Base-by-base conservation (phyloP, 1,284 basidiomycete genomes). In the Leccinum pachyderme region DNA sequence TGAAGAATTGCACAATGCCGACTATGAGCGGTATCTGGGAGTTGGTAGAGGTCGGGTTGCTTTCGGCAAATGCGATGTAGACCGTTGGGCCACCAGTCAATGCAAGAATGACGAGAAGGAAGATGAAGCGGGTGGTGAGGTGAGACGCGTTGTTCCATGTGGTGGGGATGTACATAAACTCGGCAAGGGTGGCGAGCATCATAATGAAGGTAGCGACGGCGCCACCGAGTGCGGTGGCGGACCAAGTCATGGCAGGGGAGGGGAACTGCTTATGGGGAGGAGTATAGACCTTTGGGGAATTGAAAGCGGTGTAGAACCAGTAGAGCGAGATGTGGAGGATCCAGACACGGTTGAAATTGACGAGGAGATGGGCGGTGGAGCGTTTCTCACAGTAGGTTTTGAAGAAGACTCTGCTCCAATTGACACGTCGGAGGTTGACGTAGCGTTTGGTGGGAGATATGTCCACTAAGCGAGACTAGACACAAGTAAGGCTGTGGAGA, bases 271-370 rank as follows among this genome's bases (percentile, higher is more conserved):
- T 81, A 58, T 81, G 77, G 47, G 78, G 77, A 9, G 88, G 84
- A 0, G 88, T 82, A 72, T 98, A 99, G 58, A 98, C 87, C 64
- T 83, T 87, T n/a, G 95, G 95, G 1, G 95, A 92, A 76, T 98
- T 96, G 82, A 87, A 98, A 8, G 95, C 87, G 12, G 95, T 97
- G 76, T 91, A 98, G 76, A 91, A 97, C 83, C 90, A 98, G 77
- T 86, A 98, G 53, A 95, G 76, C 18, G 92, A 83, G 57, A 98
- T 79, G 70, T 98, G 95, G 53, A 95, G 77, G 64, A 98, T 91
- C 95, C 93, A 98, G 66, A 98, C 83, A 52, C 95, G 92, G 74
- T 98, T 98, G 77, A 97, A 98, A 77, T 97, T 96, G 79, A 97
- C 92, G 61, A 98, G 81, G 31, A 97, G 81, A 74, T 98, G 95